Percentiles rank a stretch among this genome's conserved stretches.
These are phyloP conservation scores for Parachaetomium inaequale DNA, from an alignment of 495 filamentous ascomycete species.

Conservation along the genomic window DNA sequence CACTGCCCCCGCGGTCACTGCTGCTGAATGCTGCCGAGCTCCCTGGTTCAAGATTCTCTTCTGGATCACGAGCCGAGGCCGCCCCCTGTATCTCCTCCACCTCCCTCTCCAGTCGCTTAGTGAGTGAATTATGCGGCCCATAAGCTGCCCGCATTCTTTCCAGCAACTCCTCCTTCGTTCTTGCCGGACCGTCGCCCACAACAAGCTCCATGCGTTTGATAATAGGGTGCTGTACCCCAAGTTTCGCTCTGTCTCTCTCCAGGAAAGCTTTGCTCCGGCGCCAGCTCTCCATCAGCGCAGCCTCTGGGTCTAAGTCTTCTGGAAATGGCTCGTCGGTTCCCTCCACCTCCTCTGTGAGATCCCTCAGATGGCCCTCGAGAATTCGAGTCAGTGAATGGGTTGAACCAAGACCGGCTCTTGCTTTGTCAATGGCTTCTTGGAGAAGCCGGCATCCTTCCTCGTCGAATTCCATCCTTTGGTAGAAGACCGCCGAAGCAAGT, in stretches of 20 bases:
- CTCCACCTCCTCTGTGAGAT: neutral
- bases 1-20: neutral
- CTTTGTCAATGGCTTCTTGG: neutral
- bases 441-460: neutral
- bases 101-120: neutral
- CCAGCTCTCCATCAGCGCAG: neutral
- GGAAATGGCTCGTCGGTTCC: neutral
- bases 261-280: neutral
- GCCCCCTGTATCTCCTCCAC: neutral
- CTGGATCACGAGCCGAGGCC: neutral
- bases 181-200: neutral
- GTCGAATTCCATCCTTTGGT: neutral
- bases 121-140: neutral
- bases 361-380: neutral
- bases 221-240: neutral
- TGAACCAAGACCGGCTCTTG: neutral
- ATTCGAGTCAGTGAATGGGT: neutral
- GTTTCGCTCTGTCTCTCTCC: neutral
- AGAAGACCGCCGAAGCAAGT: neutral
- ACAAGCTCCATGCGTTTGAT: neutral
- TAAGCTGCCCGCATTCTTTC: neutral
- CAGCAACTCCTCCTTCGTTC: neutral
- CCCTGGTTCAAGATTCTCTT: neutral
- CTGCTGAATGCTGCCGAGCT: neutral
- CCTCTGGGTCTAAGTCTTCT: neutral